phyloP scores from a whole-genome alignment of 2,329 filamentous ascomycete genomes.

The Microsporum canis region DNA sequence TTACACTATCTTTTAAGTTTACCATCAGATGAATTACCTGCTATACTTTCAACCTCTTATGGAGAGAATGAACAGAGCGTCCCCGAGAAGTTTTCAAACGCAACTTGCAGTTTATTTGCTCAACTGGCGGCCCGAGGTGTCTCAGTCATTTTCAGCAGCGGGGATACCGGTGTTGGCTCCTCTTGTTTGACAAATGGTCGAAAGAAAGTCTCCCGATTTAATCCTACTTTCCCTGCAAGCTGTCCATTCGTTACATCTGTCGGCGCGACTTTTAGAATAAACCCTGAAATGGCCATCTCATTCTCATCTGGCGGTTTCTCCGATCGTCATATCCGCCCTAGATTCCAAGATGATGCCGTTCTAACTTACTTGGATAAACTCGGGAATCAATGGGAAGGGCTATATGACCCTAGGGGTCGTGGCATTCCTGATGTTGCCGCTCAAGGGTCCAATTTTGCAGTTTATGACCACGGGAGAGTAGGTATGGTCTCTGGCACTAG shows the following conservation, averaged over 20 bases:
- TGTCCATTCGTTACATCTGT: constrained; percentile 55
- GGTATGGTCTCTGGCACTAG: constrained; percentile 39
- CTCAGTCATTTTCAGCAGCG: constrained; percentile 53
- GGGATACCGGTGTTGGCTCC: constrained; percentile 49
- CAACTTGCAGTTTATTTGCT: constrained; percentile 51
- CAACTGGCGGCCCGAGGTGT: constrained; percentile 58
- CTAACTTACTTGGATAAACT: constrained; percentile 33
- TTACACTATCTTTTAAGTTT: constrained; percentile 49
- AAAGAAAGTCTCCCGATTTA: constrained; percentile 40
- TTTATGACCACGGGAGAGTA: constrained; percentile 29
- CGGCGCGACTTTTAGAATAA: constrained; percentile 44
- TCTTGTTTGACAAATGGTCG: constrained; percentile 46
- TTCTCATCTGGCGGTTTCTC: constrained; percentile 45
- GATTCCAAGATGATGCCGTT: constrained; percentile 39
- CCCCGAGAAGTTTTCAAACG: constrained; percentile 47
- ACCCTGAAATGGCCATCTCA: constrained; percentile 43
- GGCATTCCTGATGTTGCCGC: constrained; percentile 53
- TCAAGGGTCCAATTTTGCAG: constrained; percentile 37
- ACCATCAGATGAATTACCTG: constrained; percentile 45
- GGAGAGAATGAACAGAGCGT: constrained; percentile 56
- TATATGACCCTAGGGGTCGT: constrained; percentile 44
- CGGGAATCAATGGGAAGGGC: constrained; percentile 33
- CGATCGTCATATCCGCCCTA: constrained; percentile 37
- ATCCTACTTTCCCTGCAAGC: constrained; percentile 44
- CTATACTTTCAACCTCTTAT: constrained; percentile 58